Conservation (phyloP, 768 basidiomycete species). For the Boletellus sp. region DNA sequence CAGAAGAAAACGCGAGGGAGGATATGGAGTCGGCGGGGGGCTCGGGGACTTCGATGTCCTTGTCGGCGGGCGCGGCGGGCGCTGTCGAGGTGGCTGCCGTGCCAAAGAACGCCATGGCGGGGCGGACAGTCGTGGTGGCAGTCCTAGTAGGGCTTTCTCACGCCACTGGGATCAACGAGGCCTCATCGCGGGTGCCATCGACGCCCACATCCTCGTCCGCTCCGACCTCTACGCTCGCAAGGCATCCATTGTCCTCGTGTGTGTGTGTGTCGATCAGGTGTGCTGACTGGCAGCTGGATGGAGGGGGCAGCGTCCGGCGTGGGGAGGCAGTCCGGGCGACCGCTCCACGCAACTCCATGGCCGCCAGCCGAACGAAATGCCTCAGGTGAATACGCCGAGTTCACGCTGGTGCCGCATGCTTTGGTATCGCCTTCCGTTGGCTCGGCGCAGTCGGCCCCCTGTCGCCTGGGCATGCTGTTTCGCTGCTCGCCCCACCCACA, state of each 20-base stretch:
- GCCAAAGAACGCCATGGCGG: conserved; percentile 43
- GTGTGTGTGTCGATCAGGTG: too few relatives aligned
- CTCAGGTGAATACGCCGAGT: conserved; percentile 17
- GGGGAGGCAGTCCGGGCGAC: background rate
- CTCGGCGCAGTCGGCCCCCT: background rate
- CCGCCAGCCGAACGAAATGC: background rate
- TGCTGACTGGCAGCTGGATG: too few relatives aligned
- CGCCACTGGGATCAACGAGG: conserved; percentile 23
- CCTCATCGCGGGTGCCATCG: too few relatives aligned
- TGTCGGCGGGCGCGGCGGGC: conserved; percentile 47
- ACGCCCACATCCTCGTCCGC: background rate
- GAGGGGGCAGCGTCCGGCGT: too few relatives aligned
- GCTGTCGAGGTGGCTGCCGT: conserved; percentile 31
- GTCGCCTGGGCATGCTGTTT: background rate
- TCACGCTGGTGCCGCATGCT: conserved; percentile 22
- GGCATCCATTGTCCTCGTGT: too few relatives aligned
- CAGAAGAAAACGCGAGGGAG: conserved; percentile 76
- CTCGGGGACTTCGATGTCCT: conserved; percentile 78
- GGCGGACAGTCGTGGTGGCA: background rate
- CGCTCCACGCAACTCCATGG: background rate
- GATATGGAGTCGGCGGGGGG: conserved; percentile 88
- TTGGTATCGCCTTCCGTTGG: conserved; percentile 15
- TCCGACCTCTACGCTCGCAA: too few relatives aligned
- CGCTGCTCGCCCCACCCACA: background rate
- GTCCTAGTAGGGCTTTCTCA: conserved; percentile 8